A percentile compares a stretch with the other conserved stretches of the same genome.
Conservation (phyloP, 139 green algal species). For the Chlamydomonas urium region DNA sequence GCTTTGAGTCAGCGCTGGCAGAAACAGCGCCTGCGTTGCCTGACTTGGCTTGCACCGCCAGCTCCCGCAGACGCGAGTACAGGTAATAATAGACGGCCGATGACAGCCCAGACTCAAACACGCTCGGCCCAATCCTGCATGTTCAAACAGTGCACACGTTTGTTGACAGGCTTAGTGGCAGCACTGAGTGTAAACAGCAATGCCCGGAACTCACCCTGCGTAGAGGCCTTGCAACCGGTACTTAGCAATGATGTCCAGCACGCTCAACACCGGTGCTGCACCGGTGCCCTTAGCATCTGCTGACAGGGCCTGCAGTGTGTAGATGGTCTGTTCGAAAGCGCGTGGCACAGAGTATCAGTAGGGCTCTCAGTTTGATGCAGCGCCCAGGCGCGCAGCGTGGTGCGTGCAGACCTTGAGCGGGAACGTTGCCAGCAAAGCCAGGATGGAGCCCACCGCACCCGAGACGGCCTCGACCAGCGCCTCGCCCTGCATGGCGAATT, state of each 20-base stretch:
- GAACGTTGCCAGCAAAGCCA: constrained; percentile 66
- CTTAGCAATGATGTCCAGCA: constrained; percentile 13
- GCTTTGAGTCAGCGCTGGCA: too few relatives aligned
- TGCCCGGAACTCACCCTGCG: not conserved
- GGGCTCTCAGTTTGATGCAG: too few relatives aligned
- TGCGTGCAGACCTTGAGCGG: constrained; percentile 53
- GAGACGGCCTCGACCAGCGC: constrained; percentile 45
- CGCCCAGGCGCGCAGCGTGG: not conserved
- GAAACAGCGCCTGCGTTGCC: not conserved
- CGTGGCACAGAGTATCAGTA: too few relatives aligned
- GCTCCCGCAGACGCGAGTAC: constrained; percentile 18
- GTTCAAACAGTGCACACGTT: not conserved
- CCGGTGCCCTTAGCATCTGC: not conserved
- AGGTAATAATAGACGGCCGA: constrained; percentile 43
- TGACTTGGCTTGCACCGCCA: constrained; percentile 12
- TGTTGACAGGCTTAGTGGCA: not conserved
- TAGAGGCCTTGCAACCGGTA: constrained; percentile 13
- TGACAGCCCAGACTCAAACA: constrained; percentile 33
- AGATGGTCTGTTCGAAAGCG: constrained; percentile 28
- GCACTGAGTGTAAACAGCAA: not conserved
- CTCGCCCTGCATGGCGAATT: not conserved
- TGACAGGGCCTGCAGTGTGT: constrained; percentile 41
- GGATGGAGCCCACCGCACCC: constrained; percentile 46
- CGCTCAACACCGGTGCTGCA: not conserved
- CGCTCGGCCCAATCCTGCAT: constrained; percentile 18